These are phyloP conservation scores for Candida lessepsii DNA, from an alignment of 805 yeast species.

Conservation along the genomic window DNA sequence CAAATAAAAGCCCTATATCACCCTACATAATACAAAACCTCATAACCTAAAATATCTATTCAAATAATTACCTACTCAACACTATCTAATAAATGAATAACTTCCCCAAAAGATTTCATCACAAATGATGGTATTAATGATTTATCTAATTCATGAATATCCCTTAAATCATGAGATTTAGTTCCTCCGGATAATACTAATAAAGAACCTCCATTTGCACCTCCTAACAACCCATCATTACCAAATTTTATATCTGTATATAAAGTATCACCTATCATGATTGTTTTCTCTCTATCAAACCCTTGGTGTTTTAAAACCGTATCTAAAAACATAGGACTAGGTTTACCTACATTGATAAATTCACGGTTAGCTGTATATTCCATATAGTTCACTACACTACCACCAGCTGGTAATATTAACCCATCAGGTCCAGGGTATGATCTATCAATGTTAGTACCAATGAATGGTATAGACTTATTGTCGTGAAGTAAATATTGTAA, in stretches of 20 bases:
- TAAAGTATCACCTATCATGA: slow-evolving; percentile 43
- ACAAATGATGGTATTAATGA: slow-evolving; percentile 28
- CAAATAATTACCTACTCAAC: background rate
- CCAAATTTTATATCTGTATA: slow-evolving; percentile 45
- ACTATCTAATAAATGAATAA: slow-evolving; percentile 12
- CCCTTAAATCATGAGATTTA: slow-evolving; percentile 22
- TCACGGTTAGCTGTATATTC: slow-evolving; percentile 33
- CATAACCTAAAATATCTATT: background rate
- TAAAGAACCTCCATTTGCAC: slow-evolving; percentile 27
- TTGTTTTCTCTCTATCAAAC: slow-evolving; percentile 27
- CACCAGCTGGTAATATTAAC: slow-evolving; percentile 40
- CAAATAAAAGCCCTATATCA: too few species aligned
- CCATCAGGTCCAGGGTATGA: slow-evolving; percentile 41
- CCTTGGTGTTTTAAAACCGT: slow-evolving; percentile 25
- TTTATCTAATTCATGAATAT: slow-evolving; percentile 8
- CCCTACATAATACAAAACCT: background rate
- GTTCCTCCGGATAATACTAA: slow-evolving; percentile 41
- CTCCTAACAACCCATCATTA: slow-evolving; percentile 37
- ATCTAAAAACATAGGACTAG: slow-evolving; percentile 31
- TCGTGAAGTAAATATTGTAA: slow-evolving; percentile 36
- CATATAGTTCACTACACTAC: slow-evolving; percentile 39
- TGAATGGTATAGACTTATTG: slow-evolving; percentile 32
- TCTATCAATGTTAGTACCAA: slow-evolving; percentile 42
- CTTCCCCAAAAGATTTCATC: slow-evolving; percentile 33
- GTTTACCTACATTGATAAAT: slow-evolving; percentile 39